Evolutionary conservation across 345 rosid genomes (phyloP).

Genomic region (Adansonia digitata): DNA sequence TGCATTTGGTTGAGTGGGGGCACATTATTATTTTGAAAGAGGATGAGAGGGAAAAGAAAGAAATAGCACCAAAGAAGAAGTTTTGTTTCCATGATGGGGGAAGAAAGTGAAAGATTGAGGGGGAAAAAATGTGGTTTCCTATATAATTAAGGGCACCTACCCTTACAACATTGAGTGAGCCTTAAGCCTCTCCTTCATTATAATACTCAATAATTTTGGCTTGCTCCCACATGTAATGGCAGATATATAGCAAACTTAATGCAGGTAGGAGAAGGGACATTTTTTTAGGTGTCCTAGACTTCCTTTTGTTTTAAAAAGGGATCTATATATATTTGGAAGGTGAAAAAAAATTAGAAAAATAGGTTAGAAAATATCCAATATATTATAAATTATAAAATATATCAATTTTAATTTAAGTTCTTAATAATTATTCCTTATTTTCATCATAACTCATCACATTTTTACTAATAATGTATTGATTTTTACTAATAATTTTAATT

Average conservation of each 20-base stretch:
- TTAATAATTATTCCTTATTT: no score
- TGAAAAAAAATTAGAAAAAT: not conserved
- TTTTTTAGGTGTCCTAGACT: not conserved
- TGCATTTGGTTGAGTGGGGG: not conserved
- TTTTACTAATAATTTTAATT: no score
- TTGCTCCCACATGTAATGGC: conserved; percentile 6
- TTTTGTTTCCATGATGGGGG: not conserved
- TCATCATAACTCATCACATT: not conserved
- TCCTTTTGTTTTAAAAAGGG: not conserved
- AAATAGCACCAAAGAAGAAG: not conserved
- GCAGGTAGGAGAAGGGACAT: no score
- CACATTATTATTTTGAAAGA: not conserved
- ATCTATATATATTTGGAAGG: not conserved
- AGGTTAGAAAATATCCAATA: no score
- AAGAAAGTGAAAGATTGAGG: not conserved
- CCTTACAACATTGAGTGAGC: conserved; percentile 1
- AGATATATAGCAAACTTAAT: not conserved
- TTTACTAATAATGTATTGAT: no score
- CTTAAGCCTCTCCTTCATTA: not conserved
- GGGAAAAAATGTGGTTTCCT: not conserved
- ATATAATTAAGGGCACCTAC: conserved; percentile 16
- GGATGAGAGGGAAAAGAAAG: not conserved
- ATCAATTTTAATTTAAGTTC: no score
- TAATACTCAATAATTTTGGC: not conserved
- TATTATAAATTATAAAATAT: no score